Evolutionary conservation across 805 yeast genomes (phyloP), one percentile per base, ranked within the genome.

Genomic region (Saccharomycopsis guyanensis): DNA sequence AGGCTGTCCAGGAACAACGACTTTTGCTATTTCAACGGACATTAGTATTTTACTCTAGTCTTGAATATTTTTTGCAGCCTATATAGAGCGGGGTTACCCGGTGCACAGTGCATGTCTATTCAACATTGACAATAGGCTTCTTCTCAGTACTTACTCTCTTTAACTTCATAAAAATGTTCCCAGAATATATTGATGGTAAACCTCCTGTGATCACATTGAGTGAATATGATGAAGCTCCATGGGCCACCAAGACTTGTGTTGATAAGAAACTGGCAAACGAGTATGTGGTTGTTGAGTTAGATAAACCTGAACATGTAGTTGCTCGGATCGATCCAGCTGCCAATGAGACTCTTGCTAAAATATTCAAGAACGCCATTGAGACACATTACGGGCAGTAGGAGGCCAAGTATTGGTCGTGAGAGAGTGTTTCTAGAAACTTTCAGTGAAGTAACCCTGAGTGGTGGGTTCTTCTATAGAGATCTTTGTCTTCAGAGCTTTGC

Each of bases 161-260:
- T n/a, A n/a, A n/a, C n/a, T n/a, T n/a, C n/a, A n/a, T n/a, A n/a
- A n/a, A n/a, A n/a, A 33, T 33, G 37, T 74, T 68, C 49, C 79
- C 79, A 37, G 59, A 55, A 12, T 67, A 64, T 45, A 62, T 69
- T 1, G 59, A 73, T 51, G 75, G 72, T 3, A 52, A 64, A 31
- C 77, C 78, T 13, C 78, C 76, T 12, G 64, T 64, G 20, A 53
- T 75, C n/a, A 56, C 73, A 1, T 60, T 75, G 22, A 51, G 56
- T 37, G 70, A 72, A 33, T 75, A 74, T 53, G 80, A 75, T 47
- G 60, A 50, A n/a, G 78, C 79, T 2, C 58, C 64, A 8, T 75
- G 80, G 80, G 76, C 77, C 1, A 53, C 57, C 3, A 60, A 68
- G 33, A 73, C 80, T 3, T 75, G 79, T 49, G 65, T 75, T 6